A percentile compares a stretch with the other conserved stretches of the same genome.
These are phyloP conservation scores for Glycine latifolia DNA, from an alignment of 306 rosid species.

Conservation along the genomic window DNA sequence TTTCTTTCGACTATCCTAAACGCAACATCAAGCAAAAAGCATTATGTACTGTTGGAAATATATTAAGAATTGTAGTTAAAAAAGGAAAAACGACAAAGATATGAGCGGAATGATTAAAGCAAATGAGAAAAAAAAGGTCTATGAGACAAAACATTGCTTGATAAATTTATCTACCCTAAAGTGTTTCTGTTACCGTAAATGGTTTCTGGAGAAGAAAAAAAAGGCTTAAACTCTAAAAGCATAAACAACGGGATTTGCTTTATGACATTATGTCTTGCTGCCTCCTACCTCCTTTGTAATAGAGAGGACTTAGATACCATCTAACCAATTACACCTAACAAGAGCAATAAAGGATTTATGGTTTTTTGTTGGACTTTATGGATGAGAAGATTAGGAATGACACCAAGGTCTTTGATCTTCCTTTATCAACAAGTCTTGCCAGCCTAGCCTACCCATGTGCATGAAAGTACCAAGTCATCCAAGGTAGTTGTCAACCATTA, in stretches of 20 bases:
- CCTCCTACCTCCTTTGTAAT: constrained; percentile 2
- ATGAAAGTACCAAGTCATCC: constrained; percentile 46
- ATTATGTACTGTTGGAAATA: background rate
- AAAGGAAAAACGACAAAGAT: constrained; percentile 7
- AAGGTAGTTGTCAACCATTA: constrained; percentile 41
- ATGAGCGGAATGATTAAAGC: constrained; percentile 36
- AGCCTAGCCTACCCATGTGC: constrained; percentile 51
- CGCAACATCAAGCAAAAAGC: background rate
- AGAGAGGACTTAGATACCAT: constrained; percentile 14
- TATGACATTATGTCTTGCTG: constrained; percentile 26
- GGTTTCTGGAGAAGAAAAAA: background rate
- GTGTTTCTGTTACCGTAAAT: background rate
- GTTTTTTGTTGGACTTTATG: constrained; percentile 30
- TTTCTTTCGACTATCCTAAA: background rate
- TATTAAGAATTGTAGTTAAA: background rate
- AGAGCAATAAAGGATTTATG: constrained; percentile 30
- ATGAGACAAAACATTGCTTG: constrained; percentile 47
- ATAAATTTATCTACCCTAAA: constrained; percentile 2
- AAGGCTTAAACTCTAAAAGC: background rate
- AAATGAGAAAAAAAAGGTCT: constrained; percentile 33
- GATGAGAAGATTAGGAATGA: constrained; percentile 13
- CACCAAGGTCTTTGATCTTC: constrained; percentile 12
- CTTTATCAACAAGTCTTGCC: constrained; percentile 31
- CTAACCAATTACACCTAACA: constrained; percentile 7
- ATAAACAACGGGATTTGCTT: constrained; percentile 25